A percentile compares a stretch with the other conserved stretches of the same genome.
These are phyloP conservation scores for Raffaelea ambrosiae DNA, from an alignment of 2,329 filamentous ascomycete genomes.

Conservation along the genomic window DNA sequence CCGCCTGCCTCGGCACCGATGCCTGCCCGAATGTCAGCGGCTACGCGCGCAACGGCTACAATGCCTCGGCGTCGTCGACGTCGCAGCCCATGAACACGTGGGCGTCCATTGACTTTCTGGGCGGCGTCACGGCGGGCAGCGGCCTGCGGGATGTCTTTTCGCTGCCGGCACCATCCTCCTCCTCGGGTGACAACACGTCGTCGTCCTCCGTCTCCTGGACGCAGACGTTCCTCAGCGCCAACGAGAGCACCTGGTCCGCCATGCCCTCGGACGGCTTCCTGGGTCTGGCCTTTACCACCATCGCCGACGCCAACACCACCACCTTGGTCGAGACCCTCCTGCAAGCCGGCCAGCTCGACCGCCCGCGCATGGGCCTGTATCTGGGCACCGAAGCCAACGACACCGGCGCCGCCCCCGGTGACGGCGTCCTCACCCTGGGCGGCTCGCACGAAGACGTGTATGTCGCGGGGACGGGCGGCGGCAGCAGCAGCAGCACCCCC, in stretches of 20 bases:
- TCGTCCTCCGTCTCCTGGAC: slow-evolving; percentile 14
- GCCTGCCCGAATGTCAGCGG: slow-evolving; percentile 18
- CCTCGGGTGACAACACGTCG: neutral
- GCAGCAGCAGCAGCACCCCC: too few relatives aligned
- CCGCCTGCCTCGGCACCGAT: slow-evolving; percentile 13
- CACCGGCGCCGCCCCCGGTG: slow-evolving; percentile 16
- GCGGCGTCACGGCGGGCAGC: slow-evolving; percentile 17
- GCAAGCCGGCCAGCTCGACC: slow-evolving; percentile 18
- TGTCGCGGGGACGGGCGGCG: slow-evolving; percentile 17
- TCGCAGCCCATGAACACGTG: slow-evolving; percentile 12
- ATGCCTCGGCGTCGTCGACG: slow-evolving; percentile 18
- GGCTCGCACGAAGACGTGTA: slow-evolving; percentile 22
- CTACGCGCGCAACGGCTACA: slow-evolving; percentile 20
- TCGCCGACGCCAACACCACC: slow-evolving; percentile 19
- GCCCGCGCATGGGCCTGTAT: slow-evolving; percentile 18
- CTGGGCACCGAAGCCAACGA: slow-evolving; percentile 14
- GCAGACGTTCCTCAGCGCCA: slow-evolving; percentile 21
- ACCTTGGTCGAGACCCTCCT: slow-evolving; percentile 25
- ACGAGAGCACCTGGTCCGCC: slow-evolving; percentile 19
- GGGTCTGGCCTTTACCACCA: slow-evolving; percentile 24
- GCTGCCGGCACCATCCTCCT: slow-evolving; percentile 3
- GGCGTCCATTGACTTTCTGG: slow-evolving; percentile 21
- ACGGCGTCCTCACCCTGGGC: slow-evolving; percentile 1
- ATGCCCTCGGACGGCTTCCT: slow-evolving; percentile 25
- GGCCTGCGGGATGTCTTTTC: slow-evolving; percentile 20